Evolutionary conservation across 352 stramenopile species (phyloP).

Genomic region (Phytophthora citrophthora): DNA sequence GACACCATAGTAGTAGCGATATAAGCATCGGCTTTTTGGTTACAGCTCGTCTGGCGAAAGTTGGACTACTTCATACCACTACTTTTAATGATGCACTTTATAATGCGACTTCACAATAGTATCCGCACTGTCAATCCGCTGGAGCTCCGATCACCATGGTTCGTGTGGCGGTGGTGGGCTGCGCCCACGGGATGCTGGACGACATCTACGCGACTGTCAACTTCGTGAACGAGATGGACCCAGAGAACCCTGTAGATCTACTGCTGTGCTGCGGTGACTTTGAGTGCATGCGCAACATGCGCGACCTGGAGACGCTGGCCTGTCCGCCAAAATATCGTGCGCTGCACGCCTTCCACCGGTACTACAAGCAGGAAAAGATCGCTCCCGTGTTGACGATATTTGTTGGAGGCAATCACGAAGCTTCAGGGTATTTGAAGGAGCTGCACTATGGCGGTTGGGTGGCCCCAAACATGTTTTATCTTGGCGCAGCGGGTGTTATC

Average conservation of each 20-base stretch:
- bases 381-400: conserved; percentile 97
- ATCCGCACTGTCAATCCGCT: conserved; percentile 7
- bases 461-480: conserved; percentile 99
- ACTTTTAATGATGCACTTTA: background rate
- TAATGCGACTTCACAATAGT: conserved; percentile 4
- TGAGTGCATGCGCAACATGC: conserved; percentile 95
- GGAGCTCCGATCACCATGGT: conserved; percentile 39
- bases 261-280: conserved; percentile 99
- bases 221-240: conserved; percentile 90
- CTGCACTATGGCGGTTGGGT: conserved; percentile 98
- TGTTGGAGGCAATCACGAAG: conserved; percentile 99
- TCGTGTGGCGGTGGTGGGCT: conserved; percentile 96
- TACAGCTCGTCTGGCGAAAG: no score
- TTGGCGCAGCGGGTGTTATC: conserved; percentile 95
- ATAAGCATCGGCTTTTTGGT: background rate
- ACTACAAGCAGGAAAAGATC: conserved; percentile 93
- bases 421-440: conserved; percentile 96
- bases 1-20: background rate
- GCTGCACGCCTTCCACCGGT: conserved; percentile 94
- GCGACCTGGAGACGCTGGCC: conserved; percentile 94
- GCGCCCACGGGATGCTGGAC: conserved; percentile 98
- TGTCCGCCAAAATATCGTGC: conserved; percentile 97
- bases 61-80: no score
- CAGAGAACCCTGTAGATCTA: conserved; percentile 89
- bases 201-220: conserved; percentile 96